Percentiles rank a stretch among this genome's conserved stretches.
Evolutionary conservation across 805 yeast species (phyloP).

Genomic region (Zygoascus biomembranicola): DNA sequence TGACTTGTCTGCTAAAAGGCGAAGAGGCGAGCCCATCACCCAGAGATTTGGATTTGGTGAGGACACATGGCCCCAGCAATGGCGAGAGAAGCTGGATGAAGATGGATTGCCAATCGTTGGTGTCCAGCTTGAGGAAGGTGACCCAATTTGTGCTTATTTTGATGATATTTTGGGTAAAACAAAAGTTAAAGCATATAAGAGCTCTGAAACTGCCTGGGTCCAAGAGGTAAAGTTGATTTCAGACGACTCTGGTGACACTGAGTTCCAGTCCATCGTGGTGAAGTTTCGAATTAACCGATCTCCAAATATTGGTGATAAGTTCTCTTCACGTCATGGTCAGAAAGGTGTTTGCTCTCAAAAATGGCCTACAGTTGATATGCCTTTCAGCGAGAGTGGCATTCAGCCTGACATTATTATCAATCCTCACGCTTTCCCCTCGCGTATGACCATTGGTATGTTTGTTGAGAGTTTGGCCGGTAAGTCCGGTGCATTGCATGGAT

Average conservation of each 20-base stretch:
- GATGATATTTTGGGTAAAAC: constrained; percentile 91
- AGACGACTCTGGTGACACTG: constrained; percentile 67
- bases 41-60: constrained; percentile 92
- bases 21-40: constrained; percentile 89
- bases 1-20: constrained; percentile 66
- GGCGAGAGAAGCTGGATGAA: constrained; percentile 80
- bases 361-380: constrained; percentile 94
- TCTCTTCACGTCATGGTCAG: constrained; percentile 96
- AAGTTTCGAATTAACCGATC: constrained; percentile 86
- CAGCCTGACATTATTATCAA: constrained; percentile 96
- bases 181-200: constrained; percentile 85
- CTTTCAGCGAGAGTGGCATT: constrained; percentile 88
- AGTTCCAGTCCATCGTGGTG: constrained; percentile 77
- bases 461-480: constrained; percentile 98
- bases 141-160: constrained; percentile 86
- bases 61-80: constrained; percentile 85
- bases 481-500: constrained; percentile 96
- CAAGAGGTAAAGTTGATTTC: constrained; percentile 92
- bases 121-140: constrained; percentile 83
- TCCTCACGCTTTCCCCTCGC: constrained; percentile 99
- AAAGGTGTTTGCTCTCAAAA: constrained; percentile 98
- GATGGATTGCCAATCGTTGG: constrained; percentile 95
- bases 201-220: constrained; percentile 87
- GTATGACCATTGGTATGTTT: constrained; percentile 99
- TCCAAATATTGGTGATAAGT: constrained; percentile 95